phyloP scores from a whole-genome alignment of 805 yeast species.

The Wickerhamiella slavikovae region DNA sequence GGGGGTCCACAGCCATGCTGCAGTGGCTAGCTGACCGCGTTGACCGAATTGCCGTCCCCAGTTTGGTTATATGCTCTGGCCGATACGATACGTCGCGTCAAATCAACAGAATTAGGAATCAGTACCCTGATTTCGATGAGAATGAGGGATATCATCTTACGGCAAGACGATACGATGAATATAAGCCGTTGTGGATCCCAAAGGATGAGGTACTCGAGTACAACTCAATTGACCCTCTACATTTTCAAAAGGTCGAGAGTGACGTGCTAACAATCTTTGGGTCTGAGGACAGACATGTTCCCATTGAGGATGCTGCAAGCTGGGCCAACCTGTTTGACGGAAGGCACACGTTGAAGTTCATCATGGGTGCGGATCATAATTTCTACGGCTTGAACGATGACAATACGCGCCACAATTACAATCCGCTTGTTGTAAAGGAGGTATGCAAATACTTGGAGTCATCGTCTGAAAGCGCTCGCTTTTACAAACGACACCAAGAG shows the following conservation, averaged over 20 bases:
- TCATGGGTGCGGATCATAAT: slow-evolving; percentile 65
- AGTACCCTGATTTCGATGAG: slow-evolving; percentile 4
- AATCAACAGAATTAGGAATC: slow-evolving; percentile 2
- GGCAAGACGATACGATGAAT: slow-evolving; percentile 32
- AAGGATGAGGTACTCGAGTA: slow-evolving; percentile 23
- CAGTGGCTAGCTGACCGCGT: slow-evolving; percentile 35
- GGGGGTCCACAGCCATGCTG: slow-evolving; percentile 62
- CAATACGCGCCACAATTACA: slow-evolving; percentile 31
- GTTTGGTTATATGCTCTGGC: slow-evolving; percentile 51
- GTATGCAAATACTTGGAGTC: slow-evolving; percentile 28
- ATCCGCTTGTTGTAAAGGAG: slow-evolving; percentile 27
- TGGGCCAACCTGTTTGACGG: slow-evolving; percentile 37
- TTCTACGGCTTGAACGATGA: slow-evolving; percentile 29
- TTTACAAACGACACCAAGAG: slow-evolving; percentile 19
- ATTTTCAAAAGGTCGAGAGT: slow-evolving; percentile 5
- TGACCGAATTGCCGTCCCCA: slow-evolving; percentile 26
- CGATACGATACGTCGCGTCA: slow-evolving; percentile 24
- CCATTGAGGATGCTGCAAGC: slow-evolving; percentile 35
- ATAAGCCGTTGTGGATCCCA: slow-evolving; percentile 23
- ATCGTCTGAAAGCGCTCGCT: slow-evolving; percentile 32
- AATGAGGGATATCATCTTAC: slow-evolving; percentile 20
- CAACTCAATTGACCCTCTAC: slow-evolving; percentile 11
- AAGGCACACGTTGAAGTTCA: slow-evolving; percentile 35
- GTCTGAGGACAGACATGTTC: slow-evolving; percentile 41
- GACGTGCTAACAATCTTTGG: slow-evolving; percentile 52